Conservation (phyloP, 2,329 filamentous ascomycete species). For the Colletotrichum australisinense region DNA sequence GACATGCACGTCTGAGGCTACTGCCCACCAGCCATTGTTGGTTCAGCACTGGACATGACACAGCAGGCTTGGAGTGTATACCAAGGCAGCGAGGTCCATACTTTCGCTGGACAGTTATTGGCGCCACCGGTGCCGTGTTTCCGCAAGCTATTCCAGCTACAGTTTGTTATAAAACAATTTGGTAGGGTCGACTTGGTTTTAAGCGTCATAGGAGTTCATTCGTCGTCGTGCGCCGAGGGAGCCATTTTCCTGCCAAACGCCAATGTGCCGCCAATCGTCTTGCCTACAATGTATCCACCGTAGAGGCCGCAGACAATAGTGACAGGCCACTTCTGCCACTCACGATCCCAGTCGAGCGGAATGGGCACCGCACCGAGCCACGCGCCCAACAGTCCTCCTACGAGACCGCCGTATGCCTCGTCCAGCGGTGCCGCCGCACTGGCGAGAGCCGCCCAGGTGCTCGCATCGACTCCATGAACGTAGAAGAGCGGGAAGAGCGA, state of each 20-base stretch:
- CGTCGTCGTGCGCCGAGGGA: slow-evolving; percentile 22
- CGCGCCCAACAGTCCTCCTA: slow-evolving; percentile 84
- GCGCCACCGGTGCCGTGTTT: neutral
- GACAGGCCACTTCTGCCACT: slow-evolving; percentile 98
- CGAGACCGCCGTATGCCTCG: slow-evolving; percentile 82
- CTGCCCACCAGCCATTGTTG: neutral
- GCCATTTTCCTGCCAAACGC: slow-evolving; percentile 58
- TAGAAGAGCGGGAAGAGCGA: slow-evolving; percentile 86
- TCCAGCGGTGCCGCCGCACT: slow-evolving; percentile 79
- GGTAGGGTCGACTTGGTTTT: neutral
- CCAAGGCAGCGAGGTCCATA: neutral
- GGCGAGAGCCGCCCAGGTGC: slow-evolving; percentile 77
- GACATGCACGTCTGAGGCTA: slow-evolving; percentile 2
- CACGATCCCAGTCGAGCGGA: slow-evolving; percentile 97
- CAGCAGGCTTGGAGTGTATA: neutral
- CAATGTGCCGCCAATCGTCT: slow-evolving; percentile 66
- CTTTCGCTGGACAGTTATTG: neutral
- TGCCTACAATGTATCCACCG: slow-evolving; percentile 79
- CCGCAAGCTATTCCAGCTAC: neutral
- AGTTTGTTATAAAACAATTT: neutral
- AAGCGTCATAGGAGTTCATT: neutral
- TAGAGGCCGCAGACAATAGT: slow-evolving; percentile 90
- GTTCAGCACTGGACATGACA: neutral
- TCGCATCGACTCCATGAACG: slow-evolving; percentile 80
- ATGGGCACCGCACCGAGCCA: slow-evolving; percentile 97